Percentiles rank a stretch among this genome's conserved stretches.
phyloP scores from a whole-genome alignment of 768 basidiomycete species.

The Lentinus tigrinus region DNA sequence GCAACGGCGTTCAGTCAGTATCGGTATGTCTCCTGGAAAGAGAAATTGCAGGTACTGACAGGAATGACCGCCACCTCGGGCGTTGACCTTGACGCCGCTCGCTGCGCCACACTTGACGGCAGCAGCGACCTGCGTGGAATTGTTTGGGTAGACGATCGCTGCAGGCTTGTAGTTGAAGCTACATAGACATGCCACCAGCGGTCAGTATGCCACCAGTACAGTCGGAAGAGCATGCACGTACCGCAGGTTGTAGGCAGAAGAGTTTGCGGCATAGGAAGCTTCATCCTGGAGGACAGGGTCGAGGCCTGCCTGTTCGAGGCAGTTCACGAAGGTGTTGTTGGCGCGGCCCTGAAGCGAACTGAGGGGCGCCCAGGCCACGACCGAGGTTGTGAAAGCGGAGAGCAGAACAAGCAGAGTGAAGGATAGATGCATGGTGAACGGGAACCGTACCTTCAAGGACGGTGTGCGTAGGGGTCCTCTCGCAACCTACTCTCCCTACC shows the following conservation, averaged over 20 bases:
- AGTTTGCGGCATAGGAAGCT: background rate
- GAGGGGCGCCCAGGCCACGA: background rate
- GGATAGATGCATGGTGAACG: background rate
- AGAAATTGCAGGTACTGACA: background rate
- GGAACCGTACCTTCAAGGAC: no score
- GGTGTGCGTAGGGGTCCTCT: no score
- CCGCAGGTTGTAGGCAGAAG: background rate
- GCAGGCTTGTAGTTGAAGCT: background rate
- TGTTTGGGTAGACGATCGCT: background rate
- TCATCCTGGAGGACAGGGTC: background rate
- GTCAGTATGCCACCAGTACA: no score
- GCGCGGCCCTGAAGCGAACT: background rate
- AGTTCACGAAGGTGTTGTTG: background rate
- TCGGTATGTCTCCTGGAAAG: background rate
- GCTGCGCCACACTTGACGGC: background rate
- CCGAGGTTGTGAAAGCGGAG: background rate
- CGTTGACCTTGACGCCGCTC: conserved; percentile 3
- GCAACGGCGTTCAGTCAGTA: background rate
- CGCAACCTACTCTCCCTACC: no score
- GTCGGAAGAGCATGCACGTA: background rate
- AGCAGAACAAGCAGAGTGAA: background rate
- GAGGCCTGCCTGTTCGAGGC: background rate
- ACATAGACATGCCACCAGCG: no score
- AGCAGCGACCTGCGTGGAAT: background rate
- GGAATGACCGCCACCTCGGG: background rate